Conservation (phyloP, 1,139 yeast genomes). For the Pichia sp. region DNA sequence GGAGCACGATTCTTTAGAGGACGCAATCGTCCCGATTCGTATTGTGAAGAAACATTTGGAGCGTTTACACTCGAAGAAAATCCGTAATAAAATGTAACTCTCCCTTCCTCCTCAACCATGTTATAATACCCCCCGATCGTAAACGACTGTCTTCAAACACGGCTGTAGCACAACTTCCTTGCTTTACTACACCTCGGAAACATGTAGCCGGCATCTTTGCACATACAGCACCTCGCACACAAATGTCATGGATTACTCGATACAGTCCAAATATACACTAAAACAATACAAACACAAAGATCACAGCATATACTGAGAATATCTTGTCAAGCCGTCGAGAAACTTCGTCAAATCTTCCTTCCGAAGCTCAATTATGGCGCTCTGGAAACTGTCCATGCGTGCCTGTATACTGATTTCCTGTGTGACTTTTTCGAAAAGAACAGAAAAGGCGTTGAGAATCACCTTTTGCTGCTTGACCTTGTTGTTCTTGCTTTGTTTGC, state of each 20-base stretch:
- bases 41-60: constrained; percentile 47
- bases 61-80: constrained; percentile 10
- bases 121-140: no score
- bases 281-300: not conserved
- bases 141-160: no score
- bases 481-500: not conserved
- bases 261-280: not conserved
- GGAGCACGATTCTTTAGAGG: constrained; percentile 88
- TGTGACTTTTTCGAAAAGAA: constrained; percentile 51
- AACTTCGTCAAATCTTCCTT: constrained; percentile 87
- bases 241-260: not conserved
- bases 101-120: no score
- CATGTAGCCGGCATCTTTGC: not conserved
- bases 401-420: constrained; percentile 89
- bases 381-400: constrained; percentile 89
- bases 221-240: not conserved
- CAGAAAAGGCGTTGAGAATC: constrained; percentile 73
- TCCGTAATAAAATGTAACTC: not conserved
- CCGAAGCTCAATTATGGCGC: constrained; percentile 84
- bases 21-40: constrained; percentile 82
- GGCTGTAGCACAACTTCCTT: no score
- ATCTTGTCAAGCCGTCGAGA: constrained; percentile 56
- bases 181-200: no score
- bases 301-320: constrained; percentile 18
- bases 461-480: constrained; percentile 33